phyloP scores from a whole-genome alignment of 306 rosid species.

The Cicer cuneatum region DNA sequence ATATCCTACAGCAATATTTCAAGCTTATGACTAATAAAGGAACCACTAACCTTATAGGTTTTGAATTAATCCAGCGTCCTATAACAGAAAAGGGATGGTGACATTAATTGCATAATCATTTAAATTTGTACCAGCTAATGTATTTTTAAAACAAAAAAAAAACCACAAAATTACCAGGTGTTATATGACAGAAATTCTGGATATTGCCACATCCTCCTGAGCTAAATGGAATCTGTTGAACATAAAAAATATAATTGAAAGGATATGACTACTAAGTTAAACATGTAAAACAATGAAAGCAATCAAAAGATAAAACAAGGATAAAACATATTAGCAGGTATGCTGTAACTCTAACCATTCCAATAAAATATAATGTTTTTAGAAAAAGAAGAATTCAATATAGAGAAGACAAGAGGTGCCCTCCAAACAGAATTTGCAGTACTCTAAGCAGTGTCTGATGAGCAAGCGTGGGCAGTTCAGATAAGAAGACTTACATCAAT shows the following conservation, averaged over 20 bases:
- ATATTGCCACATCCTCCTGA: too few species aligned
- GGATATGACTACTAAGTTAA: slow-evolving; percentile 14
- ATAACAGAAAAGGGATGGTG: slow-evolving; percentile 33
- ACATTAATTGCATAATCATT: slow-evolving; percentile 30
- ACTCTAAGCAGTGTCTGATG: slow-evolving; percentile 10
- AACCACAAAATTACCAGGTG: too few species aligned
- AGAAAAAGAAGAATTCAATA: not conserved
- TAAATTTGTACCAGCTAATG: too few species aligned
- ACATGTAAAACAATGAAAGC: slow-evolving; percentile 2
- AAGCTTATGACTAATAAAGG: slow-evolving; percentile 23
- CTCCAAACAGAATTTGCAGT: too few species aligned
- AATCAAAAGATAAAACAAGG: slow-evolving; percentile 9
- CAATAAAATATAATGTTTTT: slow-evolving; percentile 7
- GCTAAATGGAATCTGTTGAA: too few species aligned
- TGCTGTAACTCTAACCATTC: not conserved
- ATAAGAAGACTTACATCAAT: not conserved
- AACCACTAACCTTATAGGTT: slow-evolving; percentile 60
- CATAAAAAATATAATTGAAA: too few species aligned
- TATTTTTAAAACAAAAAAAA: too few species aligned
- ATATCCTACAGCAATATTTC: slow-evolving; percentile 18
- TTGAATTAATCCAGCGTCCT: slow-evolving; percentile 58
- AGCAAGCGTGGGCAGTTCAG: not conserved
- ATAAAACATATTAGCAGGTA: not conserved
- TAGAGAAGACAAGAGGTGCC: slow-evolving; percentile 5
- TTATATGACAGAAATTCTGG: too few species aligned